phyloP scores from a whole-genome alignment of 345 rosid genomes.

The Brassica cretica region DNA sequence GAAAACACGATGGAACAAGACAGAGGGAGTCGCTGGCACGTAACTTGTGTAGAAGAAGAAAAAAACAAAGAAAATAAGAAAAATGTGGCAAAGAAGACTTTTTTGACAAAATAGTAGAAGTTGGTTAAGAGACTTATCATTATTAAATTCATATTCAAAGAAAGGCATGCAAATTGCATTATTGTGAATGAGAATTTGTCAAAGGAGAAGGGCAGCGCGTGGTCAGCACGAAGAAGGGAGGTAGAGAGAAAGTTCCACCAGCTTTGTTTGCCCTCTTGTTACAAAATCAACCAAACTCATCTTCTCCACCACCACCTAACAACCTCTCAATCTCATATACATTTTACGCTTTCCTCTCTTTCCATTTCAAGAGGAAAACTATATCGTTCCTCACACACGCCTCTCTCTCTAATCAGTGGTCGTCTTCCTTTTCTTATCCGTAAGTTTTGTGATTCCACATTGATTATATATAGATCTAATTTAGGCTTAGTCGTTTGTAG shows the following conservation, averaged over 20 bases:
- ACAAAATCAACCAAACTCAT: not conserved
- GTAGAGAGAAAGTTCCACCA: not conserved
- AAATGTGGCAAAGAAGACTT: constrained; percentile 9
- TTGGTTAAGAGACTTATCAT: not conserved
- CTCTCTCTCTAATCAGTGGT: not conserved
- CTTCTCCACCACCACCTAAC: constrained; percentile 29
- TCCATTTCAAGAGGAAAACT: not conserved
- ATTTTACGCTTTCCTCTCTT: not conserved
- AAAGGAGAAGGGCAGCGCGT: constrained; percentile 35
- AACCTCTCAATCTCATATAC: constrained; percentile 16
- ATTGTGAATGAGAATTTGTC: not conserved
- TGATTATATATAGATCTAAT: constrained; percentile 27
- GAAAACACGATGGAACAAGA: not conserved
- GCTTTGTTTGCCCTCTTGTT: not conserved
- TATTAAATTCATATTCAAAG: constrained; percentile 10
- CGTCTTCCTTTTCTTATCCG: constrained; percentile 16
- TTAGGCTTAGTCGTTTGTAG: not conserved
- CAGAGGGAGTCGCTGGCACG: not conserved
- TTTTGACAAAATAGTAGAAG: constrained; percentile 12
- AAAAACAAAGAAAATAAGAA: not conserved
- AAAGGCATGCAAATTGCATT: constrained; percentile 25
- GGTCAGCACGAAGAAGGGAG: constrained; percentile 31
- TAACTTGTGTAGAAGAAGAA: not conserved
- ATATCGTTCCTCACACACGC: constrained; percentile 38
- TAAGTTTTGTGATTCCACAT: constrained; percentile 11